Evolutionary conservation across 352 stramenopile genomes (phyloP).

Genomic region (Pythium sukuiense): DNA sequence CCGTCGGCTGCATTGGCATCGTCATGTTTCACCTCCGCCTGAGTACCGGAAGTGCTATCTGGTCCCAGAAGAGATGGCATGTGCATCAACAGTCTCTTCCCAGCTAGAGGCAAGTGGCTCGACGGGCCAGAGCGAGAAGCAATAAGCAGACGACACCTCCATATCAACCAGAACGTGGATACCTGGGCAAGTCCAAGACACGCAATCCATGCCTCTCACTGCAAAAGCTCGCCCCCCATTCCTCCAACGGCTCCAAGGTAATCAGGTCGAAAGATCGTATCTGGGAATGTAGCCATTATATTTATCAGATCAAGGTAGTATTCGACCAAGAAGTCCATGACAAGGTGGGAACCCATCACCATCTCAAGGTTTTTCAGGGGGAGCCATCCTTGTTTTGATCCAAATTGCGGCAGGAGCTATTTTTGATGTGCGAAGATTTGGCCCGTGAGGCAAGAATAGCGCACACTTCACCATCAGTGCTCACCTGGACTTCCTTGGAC

Average conservation of each 20-base stretch:
- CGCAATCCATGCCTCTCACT: too few species aligned
- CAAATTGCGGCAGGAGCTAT: not conserved
- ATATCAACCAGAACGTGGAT: too few species aligned
- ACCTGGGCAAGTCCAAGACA: too few species aligned
- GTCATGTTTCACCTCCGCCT: not conserved
- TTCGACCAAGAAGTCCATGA: too few species aligned
- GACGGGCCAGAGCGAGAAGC: not conserved
- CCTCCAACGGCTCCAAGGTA: not conserved
- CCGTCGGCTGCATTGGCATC: conserved; percentile 26
- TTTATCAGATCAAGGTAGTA: not conserved
- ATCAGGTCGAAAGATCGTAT: conserved; percentile 10
- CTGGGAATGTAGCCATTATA: conserved; percentile 12
- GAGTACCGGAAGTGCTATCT: not conserved
- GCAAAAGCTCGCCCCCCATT: too few species aligned
- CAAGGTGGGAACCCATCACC: too few species aligned
- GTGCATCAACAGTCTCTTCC: not conserved
- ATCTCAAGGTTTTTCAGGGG: too few species aligned
- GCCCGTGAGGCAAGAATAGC: not conserved
- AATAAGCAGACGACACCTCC: not conserved
- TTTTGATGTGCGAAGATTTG: not conserved
- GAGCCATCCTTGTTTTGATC: not conserved
- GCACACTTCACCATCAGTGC: not conserved
- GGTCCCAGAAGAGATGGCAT: conserved; percentile 10
- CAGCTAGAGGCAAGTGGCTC: too few species aligned
- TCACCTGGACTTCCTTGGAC: not conserved